Conservation (phyloP, 2,329 filamentous ascomycete species). For the Aureobasidium mangrovei region DNA sequence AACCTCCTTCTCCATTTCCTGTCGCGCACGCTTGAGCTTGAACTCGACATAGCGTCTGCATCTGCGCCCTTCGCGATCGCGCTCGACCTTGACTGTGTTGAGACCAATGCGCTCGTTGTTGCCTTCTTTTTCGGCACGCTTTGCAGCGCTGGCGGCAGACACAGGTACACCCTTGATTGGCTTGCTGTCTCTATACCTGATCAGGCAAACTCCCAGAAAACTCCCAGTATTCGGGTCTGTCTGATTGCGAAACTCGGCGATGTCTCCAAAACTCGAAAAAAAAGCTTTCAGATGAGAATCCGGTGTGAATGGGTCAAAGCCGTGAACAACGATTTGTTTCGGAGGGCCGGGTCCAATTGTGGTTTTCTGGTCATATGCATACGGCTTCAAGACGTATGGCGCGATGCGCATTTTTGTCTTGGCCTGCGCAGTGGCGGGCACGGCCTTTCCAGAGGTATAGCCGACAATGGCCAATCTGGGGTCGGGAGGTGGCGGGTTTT, state of each 20-base stretch:
- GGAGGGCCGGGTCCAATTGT: conserved; percentile 85
- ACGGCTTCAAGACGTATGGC: conserved; percentile 73
- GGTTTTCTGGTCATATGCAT: conserved; percentile 69
- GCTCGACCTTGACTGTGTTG: conserved; percentile 69
- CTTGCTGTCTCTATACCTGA: conserved; percentile 71
- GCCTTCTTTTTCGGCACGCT: conserved; percentile 66
- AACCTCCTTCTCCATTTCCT: conserved; percentile 44
- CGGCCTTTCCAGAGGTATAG: conserved; percentile 46
- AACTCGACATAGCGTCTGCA: conserved; percentile 71
- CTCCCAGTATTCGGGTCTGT: conserved; percentile 91
- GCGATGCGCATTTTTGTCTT: conserved; percentile 63
- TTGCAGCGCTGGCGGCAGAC: conserved; percentile 70
- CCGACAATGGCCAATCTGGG: conserved; percentile 64
- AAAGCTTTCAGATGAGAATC: conserved; percentile 68
- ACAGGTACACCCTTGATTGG: conserved; percentile 47
- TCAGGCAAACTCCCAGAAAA: conserved; percentile 86
- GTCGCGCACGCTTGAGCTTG: conserved; percentile 59
- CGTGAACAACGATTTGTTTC: conserved; percentile 84
- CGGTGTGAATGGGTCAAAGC: conserved; percentile 84
- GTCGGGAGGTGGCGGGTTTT: conserved; percentile 64
- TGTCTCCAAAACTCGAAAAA: conserved; percentile 76
- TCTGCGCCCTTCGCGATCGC: conserved; percentile 79
- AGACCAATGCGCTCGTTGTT: conserved; percentile 73
- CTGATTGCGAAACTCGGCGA: conserved; percentile 84
- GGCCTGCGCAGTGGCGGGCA: conserved; percentile 46